phyloP scores from a whole-genome alignment of 1,139 yeast genomes.

The Eremothecium sinecaudum region DNA sequence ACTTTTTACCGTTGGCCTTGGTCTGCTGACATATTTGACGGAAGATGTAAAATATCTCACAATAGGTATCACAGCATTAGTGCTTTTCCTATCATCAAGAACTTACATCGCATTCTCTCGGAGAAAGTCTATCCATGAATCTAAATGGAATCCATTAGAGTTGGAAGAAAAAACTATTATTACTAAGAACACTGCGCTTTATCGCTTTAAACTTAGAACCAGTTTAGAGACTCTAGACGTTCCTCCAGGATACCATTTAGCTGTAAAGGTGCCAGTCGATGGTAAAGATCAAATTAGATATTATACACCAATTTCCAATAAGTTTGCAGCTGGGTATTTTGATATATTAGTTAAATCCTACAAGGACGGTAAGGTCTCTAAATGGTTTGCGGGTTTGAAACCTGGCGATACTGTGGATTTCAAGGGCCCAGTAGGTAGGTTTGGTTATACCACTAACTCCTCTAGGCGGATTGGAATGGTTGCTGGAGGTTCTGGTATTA shows the following conservation, averaged over 20 bases:
- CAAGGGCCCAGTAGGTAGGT: slow-evolving; percentile 71
- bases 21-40: slow-evolving; percentile 39
- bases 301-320: slow-evolving; percentile 67
- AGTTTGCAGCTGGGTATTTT: slow-evolving; percentile 60
- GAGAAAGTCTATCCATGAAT: slow-evolving; percentile 40
- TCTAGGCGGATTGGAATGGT: slow-evolving; percentile 55
- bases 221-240: slow-evolving; percentile 53
- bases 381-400: slow-evolving; percentile 49
- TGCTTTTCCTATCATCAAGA: slow-evolving; percentile 39
- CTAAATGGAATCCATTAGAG: slow-evolving; percentile 57
- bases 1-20: slow-evolving; percentile 52
- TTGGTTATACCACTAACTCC: slow-evolving; percentile 50
- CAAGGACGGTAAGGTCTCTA: slow-evolving; percentile 57
- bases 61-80: slow-evolving; percentile 37
- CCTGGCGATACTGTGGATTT: slow-evolving; percentile 62
- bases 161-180: slow-evolving; percentile 62
- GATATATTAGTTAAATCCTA: slow-evolving; percentile 70
- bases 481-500: slow-evolving; percentile 83
- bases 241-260: slow-evolving; percentile 69
- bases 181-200: slow-evolving; percentile 60
- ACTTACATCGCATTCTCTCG: slow-evolving; percentile 39
- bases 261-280: slow-evolving; percentile 42
- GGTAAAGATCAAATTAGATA: slow-evolving; percentile 57
- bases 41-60: slow-evolving; percentile 40
- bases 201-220: slow-evolving; percentile 54